phyloP scores from a whole-genome alignment of 2,329 filamentous ascomycete genomes.

The Rutstroemia sp. region DNA sequence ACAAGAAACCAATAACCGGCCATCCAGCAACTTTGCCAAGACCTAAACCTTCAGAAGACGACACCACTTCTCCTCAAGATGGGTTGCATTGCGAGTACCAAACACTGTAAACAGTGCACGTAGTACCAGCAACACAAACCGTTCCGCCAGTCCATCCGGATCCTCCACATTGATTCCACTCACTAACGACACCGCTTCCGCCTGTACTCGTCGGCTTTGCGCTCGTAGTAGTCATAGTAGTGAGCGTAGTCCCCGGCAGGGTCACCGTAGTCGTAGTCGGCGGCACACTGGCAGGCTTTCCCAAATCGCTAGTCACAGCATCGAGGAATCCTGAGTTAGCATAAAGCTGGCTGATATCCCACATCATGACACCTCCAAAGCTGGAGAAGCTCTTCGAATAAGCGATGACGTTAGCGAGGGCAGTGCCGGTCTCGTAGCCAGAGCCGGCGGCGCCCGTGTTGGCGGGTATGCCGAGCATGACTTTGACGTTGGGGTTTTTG shows the following conservation, averaged over 20 bases:
- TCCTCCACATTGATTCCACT: conserved; percentile 18
- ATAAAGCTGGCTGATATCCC: conserved; percentile 57
- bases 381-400: conserved; percentile 48
- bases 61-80: background rate
- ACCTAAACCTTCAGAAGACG: background rate
- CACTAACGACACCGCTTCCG: conserved; percentile 3
- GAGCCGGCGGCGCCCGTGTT: conserved; percentile 37
- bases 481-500: conserved; percentile 51
- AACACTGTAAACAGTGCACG: conserved; percentile 10
- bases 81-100: conserved; percentile 21
- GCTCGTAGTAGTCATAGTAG: conserved; percentile 18
- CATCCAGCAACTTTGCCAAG: background rate
- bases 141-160: conserved; percentile 17
- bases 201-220: conserved; percentile 10
- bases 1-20: background rate
- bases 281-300: conserved; percentile 6
- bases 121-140: conserved; percentile 12
- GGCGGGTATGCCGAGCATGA: conserved; percentile 55
- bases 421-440: conserved; percentile 45
- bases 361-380: conserved; percentile 64
- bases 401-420: conserved; percentile 42
- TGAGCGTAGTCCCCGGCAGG: conserved; percentile 16
- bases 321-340: conserved; percentile 49
- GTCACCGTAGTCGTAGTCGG: conserved; percentile 15
- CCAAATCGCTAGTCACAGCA: conserved; percentile 11